These are phyloP conservation scores for Rhododendron henanense DNA, from an alignment of 148 eudicot species.

Conservation along the genomic window DNA sequence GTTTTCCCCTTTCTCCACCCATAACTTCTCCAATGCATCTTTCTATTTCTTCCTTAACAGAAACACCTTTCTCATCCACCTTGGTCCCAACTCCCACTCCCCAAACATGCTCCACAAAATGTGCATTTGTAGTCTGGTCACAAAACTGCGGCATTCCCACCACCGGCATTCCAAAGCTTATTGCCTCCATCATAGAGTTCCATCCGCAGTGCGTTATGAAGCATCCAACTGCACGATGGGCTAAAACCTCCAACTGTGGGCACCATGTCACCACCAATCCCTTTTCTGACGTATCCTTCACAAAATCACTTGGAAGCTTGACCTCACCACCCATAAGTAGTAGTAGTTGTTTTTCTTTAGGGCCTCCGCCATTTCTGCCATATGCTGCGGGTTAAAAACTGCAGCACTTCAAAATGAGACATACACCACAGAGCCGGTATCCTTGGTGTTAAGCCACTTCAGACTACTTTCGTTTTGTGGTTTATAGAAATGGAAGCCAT, in stretches of 20 bases:
- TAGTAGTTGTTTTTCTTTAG: conserved; percentile 16
- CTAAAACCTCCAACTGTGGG: conserved; percentile 30
- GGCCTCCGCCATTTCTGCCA: conserved; percentile 29
- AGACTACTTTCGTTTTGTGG: conserved; percentile 13
- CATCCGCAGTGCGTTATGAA: conserved; percentile 42
- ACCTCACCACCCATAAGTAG: conserved; percentile 32
- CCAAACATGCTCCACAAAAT: conserved; percentile 16
- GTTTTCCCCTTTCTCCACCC: neutral
- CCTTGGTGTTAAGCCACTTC: conserved; percentile 27
- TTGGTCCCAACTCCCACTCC: conserved; percentile 25
- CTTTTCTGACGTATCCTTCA: conserved; percentile 13
- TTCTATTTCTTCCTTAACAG: neutral
- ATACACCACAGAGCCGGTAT: conserved; percentile 18
- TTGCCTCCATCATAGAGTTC: conserved; percentile 34
- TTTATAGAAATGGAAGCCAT: neutral
- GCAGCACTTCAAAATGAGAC: conserved; percentile 32
- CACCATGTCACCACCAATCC: conserved; percentile 33
- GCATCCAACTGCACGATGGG: conserved; percentile 30
- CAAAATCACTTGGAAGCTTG: conserved; percentile 32
- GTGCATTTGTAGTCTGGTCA: conserved; percentile 34
- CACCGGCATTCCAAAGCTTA: neutral
- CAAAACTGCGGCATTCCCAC: conserved; percentile 28
- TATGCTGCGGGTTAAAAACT: conserved; percentile 22
- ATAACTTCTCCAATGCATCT: conserved; percentile 2
- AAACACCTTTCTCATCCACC: conserved; percentile 18